Evolutionary conservation across 768 basidiomycete genomes (phyloP).

Genomic region (Podaxis sp.): DNA sequence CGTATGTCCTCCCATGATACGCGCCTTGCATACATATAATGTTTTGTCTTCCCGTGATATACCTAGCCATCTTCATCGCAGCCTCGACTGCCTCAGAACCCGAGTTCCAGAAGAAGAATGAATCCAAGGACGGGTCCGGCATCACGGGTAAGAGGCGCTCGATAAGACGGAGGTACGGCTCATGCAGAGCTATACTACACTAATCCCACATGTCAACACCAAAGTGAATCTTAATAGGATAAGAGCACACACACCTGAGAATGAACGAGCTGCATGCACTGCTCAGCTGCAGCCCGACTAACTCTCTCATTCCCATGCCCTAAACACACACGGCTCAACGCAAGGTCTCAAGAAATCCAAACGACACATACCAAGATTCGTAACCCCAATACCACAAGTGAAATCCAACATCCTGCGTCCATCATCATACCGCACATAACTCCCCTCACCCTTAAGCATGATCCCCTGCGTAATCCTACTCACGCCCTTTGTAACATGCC

Average conservation of each 20-base stretch:
- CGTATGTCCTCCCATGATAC: slow-evolving; percentile 92
- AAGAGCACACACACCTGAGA: slow-evolving; percentile 49
- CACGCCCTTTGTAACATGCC: slow-evolving; percentile 44
- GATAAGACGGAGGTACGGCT: slow-evolving; percentile 83
- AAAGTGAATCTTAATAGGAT: background rate
- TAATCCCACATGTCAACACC: slow-evolving; percentile 23
- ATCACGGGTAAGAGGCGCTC: slow-evolving; percentile 81
- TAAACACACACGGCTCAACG: slow-evolving; percentile 21
- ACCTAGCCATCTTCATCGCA: slow-evolving; percentile 81
- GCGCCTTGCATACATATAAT: slow-evolving; percentile 87
- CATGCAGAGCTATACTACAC: slow-evolving; percentile 88
- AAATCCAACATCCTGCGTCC: slow-evolving; percentile 80
- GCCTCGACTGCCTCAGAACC: slow-evolving; percentile 93
- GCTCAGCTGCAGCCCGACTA: slow-evolving; percentile 84
- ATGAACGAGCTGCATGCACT: slow-evolving; percentile 78
- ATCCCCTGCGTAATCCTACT: slow-evolving; percentile 47
- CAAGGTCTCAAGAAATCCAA: background rate
- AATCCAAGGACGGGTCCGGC: slow-evolving; percentile 87
- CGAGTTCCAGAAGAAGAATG: slow-evolving; percentile 98
- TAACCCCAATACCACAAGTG: slow-evolving; percentile 85
- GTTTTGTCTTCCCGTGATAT: slow-evolving; percentile 76
- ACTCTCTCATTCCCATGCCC: slow-evolving; percentile 88
- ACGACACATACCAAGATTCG: slow-evolving; percentile 61
- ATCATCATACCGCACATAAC: slow-evolving; percentile 68
- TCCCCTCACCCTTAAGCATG: slow-evolving; percentile 65